phyloP scores from a whole-genome alignment of 2,329 filamentous ascomycete species.

The Monilinia fructicola region DNA sequence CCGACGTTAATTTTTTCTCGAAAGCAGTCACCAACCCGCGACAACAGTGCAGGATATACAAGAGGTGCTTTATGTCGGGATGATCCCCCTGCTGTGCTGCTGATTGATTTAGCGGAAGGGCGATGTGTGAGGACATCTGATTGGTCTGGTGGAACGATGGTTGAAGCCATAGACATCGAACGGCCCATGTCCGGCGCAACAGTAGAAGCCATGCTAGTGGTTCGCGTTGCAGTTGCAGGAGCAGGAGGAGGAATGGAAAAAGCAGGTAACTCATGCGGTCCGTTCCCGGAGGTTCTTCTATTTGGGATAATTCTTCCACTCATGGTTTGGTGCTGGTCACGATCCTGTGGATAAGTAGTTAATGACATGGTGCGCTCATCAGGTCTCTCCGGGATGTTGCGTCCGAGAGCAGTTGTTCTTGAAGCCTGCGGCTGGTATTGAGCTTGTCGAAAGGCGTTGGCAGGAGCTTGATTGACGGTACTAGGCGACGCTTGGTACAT shows the following conservation, averaged over 20 bases:
- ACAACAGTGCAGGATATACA: slow-evolving; percentile 90
- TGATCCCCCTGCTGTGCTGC: slow-evolving; percentile 34
- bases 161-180: slow-evolving; percentile 93
- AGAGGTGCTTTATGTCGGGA: slow-evolving; percentile 64
- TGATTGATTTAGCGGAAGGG: slow-evolving; percentile 50
- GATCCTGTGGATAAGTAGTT: slow-evolving; percentile 76
- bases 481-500: slow-evolving; percentile 66
- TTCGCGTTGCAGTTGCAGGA: slow-evolving; percentile 53
- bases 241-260: slow-evolving; percentile 39
- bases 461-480: slow-evolving; percentile 64
- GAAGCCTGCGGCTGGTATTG: slow-evolving; percentile 67
- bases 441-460: slow-evolving; percentile 75
- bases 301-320: slow-evolving; percentile 89
- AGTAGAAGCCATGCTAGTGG: slow-evolving; percentile 59
- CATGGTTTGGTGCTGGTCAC: slow-evolving; percentile 85
- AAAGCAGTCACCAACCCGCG: slow-evolving; percentile 91
- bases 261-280: slow-evolving; percentile 34
- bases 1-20: slow-evolving; percentile 81
- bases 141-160: slow-evolving; percentile 64
- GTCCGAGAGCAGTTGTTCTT: slow-evolving; percentile 85
- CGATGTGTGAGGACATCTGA: slow-evolving; percentile 50
- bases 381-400: slow-evolving; percentile 85
- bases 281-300: slow-evolving; percentile 50
- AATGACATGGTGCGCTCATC: slow-evolving; percentile 96
- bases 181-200: slow-evolving; percentile 50